Base-by-base conservation (phyloP, 2,329 filamentous ascomycete genomes). In the Rachicladosporium sp. region DNA sequence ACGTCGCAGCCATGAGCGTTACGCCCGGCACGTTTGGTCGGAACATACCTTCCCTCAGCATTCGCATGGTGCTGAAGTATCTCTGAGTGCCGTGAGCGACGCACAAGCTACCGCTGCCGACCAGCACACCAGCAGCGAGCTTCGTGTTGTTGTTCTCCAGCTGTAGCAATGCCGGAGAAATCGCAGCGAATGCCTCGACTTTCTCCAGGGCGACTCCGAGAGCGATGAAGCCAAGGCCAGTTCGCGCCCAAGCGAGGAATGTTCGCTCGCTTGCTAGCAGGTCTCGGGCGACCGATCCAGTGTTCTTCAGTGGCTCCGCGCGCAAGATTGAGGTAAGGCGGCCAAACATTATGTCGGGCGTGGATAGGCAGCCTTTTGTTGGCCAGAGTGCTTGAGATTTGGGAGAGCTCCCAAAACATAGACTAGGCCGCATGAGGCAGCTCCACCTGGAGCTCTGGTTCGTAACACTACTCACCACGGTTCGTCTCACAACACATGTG, bases 241-340 rank as follows among this genome's bases (percentile, higher is more conserved):
- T 70, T 8, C 68, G 61, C 9, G 66, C 63, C 69, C 68, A 72
- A 29, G 68, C 65, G 13, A 73, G 62, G 47, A 69, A 71, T 3
- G 67, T 73, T 9, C 69, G 63, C 50, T 73, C 70, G 33, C 65
- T 66, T 10, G 70, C 70, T 29, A 72, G 67, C 44, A 73, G 67
- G 48, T 73, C 70, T 34, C 67, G 64, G 8, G 68, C 67, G 23
- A 66, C 59, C 7, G 62, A 68, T 40, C 68, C 68, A 6, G 64
- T 68, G 53, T 71, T 71, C 41, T 62, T 55, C 48, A 54, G 37
- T 10, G 47, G 43, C 29, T 46, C 38, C 10, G 33, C 36, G 13
- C 34, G 15, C 23, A 46, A 31, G 32, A 45, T 29, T 9, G 39
- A 43, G n/a, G 40, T 15, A 29, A 49, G 33, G 34, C 46, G 48